Conservation (phyloP, 2,329 filamentous ascomycete species). For the Nigrospora oryzae region DNA sequence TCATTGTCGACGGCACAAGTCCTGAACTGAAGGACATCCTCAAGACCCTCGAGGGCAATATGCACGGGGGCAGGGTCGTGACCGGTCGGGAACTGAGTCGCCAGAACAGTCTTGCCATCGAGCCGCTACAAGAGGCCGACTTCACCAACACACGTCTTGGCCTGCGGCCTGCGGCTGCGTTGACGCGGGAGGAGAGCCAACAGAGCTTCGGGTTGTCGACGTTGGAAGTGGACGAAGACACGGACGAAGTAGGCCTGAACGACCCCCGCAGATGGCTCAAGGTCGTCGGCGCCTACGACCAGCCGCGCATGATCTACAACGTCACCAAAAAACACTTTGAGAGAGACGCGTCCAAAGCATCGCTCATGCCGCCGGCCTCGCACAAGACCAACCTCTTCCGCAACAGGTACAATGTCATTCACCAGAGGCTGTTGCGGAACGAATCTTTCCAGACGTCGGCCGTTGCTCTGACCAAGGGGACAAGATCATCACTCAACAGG, state of each 20-base stretch:
- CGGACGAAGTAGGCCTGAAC: slow-evolving; percentile 50
- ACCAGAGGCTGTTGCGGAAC: slow-evolving; percentile 86
- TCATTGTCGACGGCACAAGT: slow-evolving; percentile 80
- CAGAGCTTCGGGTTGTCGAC: slow-evolving; percentile 55
- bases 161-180: slow-evolving; percentile 33
- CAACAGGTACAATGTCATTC: slow-evolving; percentile 84
- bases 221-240: slow-evolving; percentile 45
- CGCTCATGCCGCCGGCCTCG: slow-evolving; percentile 65
- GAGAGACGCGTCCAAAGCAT: slow-evolving; percentile 55
- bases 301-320: slow-evolving; percentile 73
- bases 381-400: slow-evolving; percentile 83
- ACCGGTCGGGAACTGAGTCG: slow-evolving; percentile 47
- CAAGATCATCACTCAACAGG: slow-evolving; percentile 42
- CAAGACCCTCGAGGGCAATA: slow-evolving; percentile 75
- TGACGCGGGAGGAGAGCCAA: slow-evolving; percentile 52
- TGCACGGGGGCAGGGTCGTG: slow-evolving; percentile 72
- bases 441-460: slow-evolving; percentile 84
- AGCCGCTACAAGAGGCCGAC: slow-evolving; percentile 41
- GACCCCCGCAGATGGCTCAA: slow-evolving; percentile 80
- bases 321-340: slow-evolving; percentile 85
- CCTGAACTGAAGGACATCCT: slow-evolving; percentile 74
- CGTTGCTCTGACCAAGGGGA: slow-evolving; percentile 50
- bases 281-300: slow-evolving; percentile 74
- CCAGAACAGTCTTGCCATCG: slow-evolving; percentile 58
- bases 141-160: slow-evolving; percentile 47